Base-by-base conservation (phyloP, 352 stramenopile genomes). In the Phytophthora aleatoria region DNA sequence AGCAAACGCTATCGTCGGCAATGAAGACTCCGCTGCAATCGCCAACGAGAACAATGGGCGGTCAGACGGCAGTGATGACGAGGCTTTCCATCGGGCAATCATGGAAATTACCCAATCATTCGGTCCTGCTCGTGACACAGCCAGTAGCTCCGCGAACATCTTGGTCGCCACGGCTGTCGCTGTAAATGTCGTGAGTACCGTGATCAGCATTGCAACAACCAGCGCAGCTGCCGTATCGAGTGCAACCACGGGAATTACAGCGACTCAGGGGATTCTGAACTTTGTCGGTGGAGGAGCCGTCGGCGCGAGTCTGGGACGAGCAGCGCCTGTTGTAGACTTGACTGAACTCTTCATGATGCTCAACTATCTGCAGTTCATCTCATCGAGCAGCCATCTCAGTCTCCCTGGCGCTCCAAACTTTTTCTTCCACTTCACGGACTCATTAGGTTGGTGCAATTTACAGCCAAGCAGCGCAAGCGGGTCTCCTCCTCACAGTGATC, bases 311-410 rank as follows among this genome's bases (percentile, higher is more conserved):
- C 20, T 67, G 51, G 38, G 50, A 41, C 50, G 39, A 50, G 67
- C 35, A 51, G 55, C 77, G 12, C 79, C 82, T 8, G 63, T 67
- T 27, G 73, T 79, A 0, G 83, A 92, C 36, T 20, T 86, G 16
- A 83, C 76, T n/a, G 75, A 67, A 20, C 56, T 92, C 9, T 74
- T 83, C 30, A 78, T 88, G 62, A 73, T 92, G 67, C 66, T 92
- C 56, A 83, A 81, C 51, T 92, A 92, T 28, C 61, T 92, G 26
- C 83, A 92, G 62, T 92, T 92, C 45, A 58, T 92, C 20, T 79
- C 83, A 27, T 87, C 79, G 1, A 76, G 66, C 13, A 89, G 83
- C 51, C 83, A 92, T 45, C 64, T 92, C 38, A 81, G 69, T 31
- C 60, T 92, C 49, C 83, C 83, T 1, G 74, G 58, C 3, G 83